phyloP scores from a whole-genome alignment of 2,329 filamentous ascomycete genomes.

The Periglandula ipomoeae region DNA sequence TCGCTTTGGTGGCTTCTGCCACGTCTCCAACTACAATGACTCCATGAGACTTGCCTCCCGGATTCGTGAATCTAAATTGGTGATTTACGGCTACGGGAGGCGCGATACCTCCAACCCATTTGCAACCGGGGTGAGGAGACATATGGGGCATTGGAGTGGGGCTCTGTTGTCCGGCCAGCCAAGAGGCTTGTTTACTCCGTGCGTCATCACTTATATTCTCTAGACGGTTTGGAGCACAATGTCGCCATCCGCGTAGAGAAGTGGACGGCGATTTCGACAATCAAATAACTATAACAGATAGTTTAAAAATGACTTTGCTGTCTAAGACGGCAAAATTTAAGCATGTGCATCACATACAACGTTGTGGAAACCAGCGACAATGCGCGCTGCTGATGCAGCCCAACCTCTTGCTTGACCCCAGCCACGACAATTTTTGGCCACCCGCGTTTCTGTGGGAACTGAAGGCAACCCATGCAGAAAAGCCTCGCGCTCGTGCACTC shows the following conservation, averaged over 20 bases:
- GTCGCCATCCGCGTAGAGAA: too few species aligned
- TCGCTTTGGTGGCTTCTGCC: conserved; percentile 25
- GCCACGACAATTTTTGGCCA: conserved; percentile 16
- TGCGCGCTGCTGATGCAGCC: background rate
- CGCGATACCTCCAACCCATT: conserved; percentile 22
- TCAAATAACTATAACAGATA: too few species aligned
- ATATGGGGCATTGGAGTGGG: too few species aligned
- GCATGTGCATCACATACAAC: too few species aligned
- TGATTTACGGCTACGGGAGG: conserved; percentile 26
- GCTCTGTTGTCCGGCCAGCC: conserved; percentile 13
- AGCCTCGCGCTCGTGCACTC: too few species aligned
- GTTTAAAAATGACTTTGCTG: too few species aligned
- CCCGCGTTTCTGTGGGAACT: conserved; percentile 22
- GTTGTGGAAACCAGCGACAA: background rate
- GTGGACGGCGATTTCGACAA: too few species aligned
- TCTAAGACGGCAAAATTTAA: too few species aligned
- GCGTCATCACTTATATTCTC: conserved; percentile 18
- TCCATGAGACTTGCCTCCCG: conserved; percentile 25
- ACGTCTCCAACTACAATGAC: conserved; percentile 27
- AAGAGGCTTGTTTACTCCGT: conserved; percentile 19
- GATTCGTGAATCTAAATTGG: conserved; percentile 22
- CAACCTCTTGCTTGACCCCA: conserved; percentile 13
- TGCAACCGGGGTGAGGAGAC: too few species aligned
- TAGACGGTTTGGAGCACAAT: background rate
- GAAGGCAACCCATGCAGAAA: background rate